A percentile compares a stretch with the other conserved stretches of the same genome.
Evolutionary conservation across 768 basidiomycete species (phyloP).

Genomic region (Agaricus blazei): DNA sequence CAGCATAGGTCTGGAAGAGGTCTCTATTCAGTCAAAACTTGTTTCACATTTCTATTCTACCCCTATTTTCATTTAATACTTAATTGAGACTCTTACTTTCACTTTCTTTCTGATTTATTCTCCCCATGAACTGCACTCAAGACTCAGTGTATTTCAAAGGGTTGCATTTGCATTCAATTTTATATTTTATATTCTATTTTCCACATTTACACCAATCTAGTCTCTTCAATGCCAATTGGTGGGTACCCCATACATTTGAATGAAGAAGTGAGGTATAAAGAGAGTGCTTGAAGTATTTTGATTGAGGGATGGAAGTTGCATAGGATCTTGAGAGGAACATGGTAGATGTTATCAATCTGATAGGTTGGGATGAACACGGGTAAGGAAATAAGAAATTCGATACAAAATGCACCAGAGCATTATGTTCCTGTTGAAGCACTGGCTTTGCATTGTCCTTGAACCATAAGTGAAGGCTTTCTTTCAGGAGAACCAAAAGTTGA

Average conservation of each 20-base stretch:
- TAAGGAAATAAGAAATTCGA: not conserved
- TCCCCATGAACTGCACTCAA: too few relatives aligned
- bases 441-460: constrained; percentile 39
- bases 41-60: too few relatives aligned
- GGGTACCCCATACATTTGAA: constrained; percentile 43
- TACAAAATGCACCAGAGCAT: constrained; percentile 35
- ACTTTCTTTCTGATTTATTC: too few relatives aligned
- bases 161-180: too few relatives aligned
- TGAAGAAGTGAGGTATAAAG: constrained; percentile 44
- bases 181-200: too few relatives aligned
- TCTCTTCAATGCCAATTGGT: constrained; percentile 28
- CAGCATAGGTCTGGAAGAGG: too few relatives aligned
- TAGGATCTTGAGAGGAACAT: constrained; percentile 35
- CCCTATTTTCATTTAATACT: too few relatives aligned
- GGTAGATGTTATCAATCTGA: constrained; percentile 39
- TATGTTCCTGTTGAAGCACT: constrained; percentile 40
- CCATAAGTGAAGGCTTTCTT: constrained; percentile 43
- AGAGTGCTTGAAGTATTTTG: constrained; percentile 33
- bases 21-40: too few relatives aligned
- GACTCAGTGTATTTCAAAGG: too few relatives aligned
- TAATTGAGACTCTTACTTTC: too few relatives aligned
- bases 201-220: too few relatives aligned
- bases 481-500: constrained; percentile 29
- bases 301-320: constrained; percentile 32
- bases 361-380: not conserved